Conservation (phyloP, 1,139 yeast species). For the Sugiyamaella paludigena region DNA sequence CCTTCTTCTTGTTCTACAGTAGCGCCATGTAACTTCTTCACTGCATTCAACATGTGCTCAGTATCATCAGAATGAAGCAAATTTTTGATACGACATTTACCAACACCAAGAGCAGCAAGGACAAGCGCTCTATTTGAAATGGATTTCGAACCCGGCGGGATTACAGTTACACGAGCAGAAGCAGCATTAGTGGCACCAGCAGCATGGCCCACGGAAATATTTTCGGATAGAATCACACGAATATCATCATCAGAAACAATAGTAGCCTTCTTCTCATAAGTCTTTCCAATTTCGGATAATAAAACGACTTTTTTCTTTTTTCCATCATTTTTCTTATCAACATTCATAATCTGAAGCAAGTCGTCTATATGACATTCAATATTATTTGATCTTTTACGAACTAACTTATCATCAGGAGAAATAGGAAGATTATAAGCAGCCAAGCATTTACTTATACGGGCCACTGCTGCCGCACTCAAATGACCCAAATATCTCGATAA, state of each 20-base stretch:
- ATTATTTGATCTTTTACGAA: constrained; percentile 64
- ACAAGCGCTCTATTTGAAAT: constrained; percentile 93
- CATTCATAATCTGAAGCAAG: constrained; percentile 80
- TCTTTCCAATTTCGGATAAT: constrained; percentile 79
- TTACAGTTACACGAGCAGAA: constrained; percentile 50
- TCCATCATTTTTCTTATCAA: constrained; percentile 96
- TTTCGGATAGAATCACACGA: constrained; percentile 81
- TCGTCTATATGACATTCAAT: constrained; percentile 70
- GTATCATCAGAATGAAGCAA: constrained; percentile 93
- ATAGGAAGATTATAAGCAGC: constrained; percentile 84
- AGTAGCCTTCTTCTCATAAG: constrained; percentile 87
- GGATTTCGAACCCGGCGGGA: constrained; percentile 97
- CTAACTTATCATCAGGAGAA: constrained; percentile 69
- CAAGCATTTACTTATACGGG: constrained; percentile 79
- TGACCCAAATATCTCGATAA: constrained; percentile 86
- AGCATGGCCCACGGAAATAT: constrained; percentile 54
- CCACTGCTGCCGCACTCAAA: constrained; percentile 88
- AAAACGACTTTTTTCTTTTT: constrained; percentile 82
- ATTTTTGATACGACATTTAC: constrained; percentile 78
- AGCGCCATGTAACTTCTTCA: constrained; percentile 77
- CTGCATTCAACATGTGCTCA: constrained; percentile 89
- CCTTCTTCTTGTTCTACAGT: constrained; percentile 71
- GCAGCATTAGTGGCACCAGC: constrained; percentile 41
- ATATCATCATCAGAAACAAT: constrained; percentile 76
- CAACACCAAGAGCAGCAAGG: constrained; percentile 86